Percentiles rank a stretch among this genome's conserved stretches.
phyloP scores from a whole-genome alignment of 2,329 filamentous ascomycete genomes.

The Nemania bipapillata region DNA sequence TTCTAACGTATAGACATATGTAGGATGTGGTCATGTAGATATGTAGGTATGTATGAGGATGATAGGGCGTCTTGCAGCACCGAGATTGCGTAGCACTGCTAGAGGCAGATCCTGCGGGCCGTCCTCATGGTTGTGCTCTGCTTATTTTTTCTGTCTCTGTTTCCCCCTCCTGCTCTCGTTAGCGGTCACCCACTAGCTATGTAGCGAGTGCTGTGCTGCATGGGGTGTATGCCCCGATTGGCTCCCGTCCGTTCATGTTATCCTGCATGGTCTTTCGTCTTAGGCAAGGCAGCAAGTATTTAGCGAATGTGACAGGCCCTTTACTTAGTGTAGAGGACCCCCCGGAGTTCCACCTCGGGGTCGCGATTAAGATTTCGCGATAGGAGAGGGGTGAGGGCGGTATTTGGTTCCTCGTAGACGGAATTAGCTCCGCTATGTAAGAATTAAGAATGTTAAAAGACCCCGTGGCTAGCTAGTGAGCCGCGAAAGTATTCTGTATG shows the following conservation, averaged over 20 bases:
- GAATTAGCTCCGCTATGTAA: conserved; percentile 14
- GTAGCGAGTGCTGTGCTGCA: conserved; percentile 3
- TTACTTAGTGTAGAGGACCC: not conserved
- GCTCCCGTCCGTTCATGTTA: not conserved
- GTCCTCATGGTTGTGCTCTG: conserved; percentile 5
- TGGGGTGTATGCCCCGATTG: not conserved
- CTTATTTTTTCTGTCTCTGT: too few species aligned
- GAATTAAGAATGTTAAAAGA: not conserved
- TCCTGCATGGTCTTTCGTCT: conserved; percentile 1
- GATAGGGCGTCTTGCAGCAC: not conserved
- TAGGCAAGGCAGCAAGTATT: not conserved
- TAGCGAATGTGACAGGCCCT: not conserved
- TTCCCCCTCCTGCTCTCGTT: not conserved
- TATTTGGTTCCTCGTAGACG: not conserved
- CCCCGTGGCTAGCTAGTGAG: not conserved
- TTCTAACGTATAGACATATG: too few species aligned
- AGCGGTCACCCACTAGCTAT: not conserved
- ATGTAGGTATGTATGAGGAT: not conserved
- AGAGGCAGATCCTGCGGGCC: conserved; percentile 11
- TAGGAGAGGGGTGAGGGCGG: not conserved
- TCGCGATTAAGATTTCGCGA: not conserved
- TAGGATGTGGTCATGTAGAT: too few species aligned
- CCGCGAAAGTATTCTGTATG: not conserved
- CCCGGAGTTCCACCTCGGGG: not conserved
- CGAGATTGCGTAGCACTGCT: conserved; percentile 11